phyloP scores from a whole-genome alignment of 352 stramenopile species.

The Blastocystis sp. region DNA sequence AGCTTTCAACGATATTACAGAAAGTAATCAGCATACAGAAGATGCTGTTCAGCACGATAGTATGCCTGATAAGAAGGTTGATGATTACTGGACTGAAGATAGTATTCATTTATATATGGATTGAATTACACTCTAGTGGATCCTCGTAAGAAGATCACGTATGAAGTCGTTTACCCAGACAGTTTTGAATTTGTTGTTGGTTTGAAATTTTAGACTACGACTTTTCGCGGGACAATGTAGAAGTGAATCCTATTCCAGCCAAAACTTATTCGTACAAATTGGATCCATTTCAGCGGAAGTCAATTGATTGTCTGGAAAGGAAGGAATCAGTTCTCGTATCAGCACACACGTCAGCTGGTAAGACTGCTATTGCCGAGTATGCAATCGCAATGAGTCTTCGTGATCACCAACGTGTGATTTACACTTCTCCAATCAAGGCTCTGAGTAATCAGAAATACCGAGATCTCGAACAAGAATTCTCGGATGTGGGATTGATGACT shows the following conservation, averaged over 20 bases:
- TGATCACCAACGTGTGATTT: conserved; percentile 87
- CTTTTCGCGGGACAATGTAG: conserved; percentile 24
- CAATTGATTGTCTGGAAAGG: conserved; percentile 71
- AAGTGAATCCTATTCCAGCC: conserved; percentile 70
- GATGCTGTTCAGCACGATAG: background rate
- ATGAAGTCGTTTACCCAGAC: conserved; percentile 59
- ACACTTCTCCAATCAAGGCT: conserved; percentile 98
- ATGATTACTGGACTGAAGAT: conserved; percentile 48
- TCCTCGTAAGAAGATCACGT: conserved; percentile 56
- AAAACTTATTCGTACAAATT: conserved; percentile 94
- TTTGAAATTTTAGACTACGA: conserved; percentile 30
- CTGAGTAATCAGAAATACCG: conserved; percentile 96
- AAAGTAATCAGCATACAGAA: background rate
- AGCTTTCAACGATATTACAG: background rate
- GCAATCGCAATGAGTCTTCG: conserved; percentile 90
- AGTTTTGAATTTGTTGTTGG: background rate
- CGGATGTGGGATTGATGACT: conserved; percentile 95
- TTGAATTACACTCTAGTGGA: conserved; percentile 17
- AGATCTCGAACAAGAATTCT: conserved; percentile 85
- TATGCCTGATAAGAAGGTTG: background rate
- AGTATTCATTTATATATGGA: background rate
- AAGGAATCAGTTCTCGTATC: conserved; percentile 94
- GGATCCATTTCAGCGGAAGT: conserved; percentile 93
- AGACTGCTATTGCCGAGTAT: conserved; percentile 88
- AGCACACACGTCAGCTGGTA: conserved; percentile 68